A percentile compares a stretch with the other conserved stretches of the same genome.
These are phyloP conservation scores for Penicillium rolfsii DNA, from an alignment of 2,329 filamentous ascomycete species.

Conservation along the genomic window DNA sequence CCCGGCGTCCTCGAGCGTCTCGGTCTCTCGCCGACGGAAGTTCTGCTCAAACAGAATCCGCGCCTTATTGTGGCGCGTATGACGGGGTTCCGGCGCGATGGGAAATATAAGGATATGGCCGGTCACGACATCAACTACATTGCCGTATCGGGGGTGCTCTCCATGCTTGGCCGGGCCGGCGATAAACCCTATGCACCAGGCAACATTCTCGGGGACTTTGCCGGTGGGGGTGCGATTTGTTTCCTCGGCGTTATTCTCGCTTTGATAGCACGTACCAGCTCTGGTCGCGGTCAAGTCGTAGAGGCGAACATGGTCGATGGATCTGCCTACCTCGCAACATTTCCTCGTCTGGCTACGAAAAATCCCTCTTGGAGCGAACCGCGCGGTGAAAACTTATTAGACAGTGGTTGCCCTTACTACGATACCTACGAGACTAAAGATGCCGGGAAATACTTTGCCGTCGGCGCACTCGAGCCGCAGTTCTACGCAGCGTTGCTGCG, in stretches of 20 bases:
- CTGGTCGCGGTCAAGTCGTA: slow-evolving; percentile 80
- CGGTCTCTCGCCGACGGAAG: slow-evolving; percentile 70
- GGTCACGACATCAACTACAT: slow-evolving; percentile 98
- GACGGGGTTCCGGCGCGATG: slow-evolving; percentile 87
- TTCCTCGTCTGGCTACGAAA: slow-evolving; percentile 70
- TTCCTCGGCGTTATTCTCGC: slow-evolving; percentile 84
- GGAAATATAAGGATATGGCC: slow-evolving; percentile 83
- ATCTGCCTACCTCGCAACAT: slow-evolving; percentile 74
- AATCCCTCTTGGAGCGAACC: slow-evolving; percentile 64
- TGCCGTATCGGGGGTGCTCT: slow-evolving; percentile 78
- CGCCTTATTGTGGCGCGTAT: slow-evolving; percentile 80
- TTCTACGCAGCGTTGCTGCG: slow-evolving; percentile 74
- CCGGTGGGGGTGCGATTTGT: slow-evolving; percentile 80
- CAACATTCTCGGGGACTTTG: slow-evolving; percentile 90
- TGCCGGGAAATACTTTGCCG: slow-evolving; percentile 72
- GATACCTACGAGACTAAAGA: slow-evolving; percentile 85
- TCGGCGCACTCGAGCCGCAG: slow-evolving; percentile 87
- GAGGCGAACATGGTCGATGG: slow-evolving; percentile 98
- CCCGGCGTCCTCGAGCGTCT: slow-evolving; percentile 87
- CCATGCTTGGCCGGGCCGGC: slow-evolving; percentile 70
- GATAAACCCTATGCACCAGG: slow-evolving; percentile 76
- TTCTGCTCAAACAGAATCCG: slow-evolving; percentile 69
- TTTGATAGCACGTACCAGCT: slow-evolving; percentile 65
- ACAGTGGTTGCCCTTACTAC: slow-evolving; percentile 86
- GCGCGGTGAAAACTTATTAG: slow-evolving; percentile 76